Base-by-base conservation (phyloP, 208 protist genomes). In the Wallacemonas rigidus region DNA sequence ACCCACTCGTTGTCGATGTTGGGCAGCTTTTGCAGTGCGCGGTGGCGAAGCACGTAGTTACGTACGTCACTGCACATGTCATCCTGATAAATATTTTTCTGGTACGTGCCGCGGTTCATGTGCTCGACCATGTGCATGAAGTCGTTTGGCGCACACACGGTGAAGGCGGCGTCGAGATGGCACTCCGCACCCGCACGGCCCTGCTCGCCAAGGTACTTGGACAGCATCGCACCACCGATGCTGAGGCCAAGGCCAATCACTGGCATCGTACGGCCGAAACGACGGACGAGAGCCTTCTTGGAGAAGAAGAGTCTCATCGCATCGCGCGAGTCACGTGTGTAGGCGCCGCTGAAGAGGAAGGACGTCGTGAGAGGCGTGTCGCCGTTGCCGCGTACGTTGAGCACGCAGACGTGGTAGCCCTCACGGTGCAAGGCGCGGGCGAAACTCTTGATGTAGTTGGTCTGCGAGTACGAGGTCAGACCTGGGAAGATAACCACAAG, bases 171-270 rank as follows among this genome's bases (percentile, higher is more conserved):
- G 54, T 82, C 75, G 7, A 92, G 41, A 47, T 71, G 60, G 39
- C 57, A 69, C 38, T 79, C 61, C 4, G 57, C 75, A 15, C 77
- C 80, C 47, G 74, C 71, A 9, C 71, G 65, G 38, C 86, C 86
- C n/a, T 85, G 71, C 65, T 92, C 87, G 39, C 82, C 87, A n/a
- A 92, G 41, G 69, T 88, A 92, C 70, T 89, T 87, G 54, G 76
- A 82, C 15, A 89, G 43, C 54, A 82, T 79, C 8, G 72, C 79
- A 9, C 87, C 87, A 54, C 87, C 87, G 48, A 89, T 76, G 61
- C 74, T 79, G 44, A 92, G 75, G 2, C 87, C 87, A 11, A 92
- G 15, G 38, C 72, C 81, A 17, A 89, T 72, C 9, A 89, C 69
- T n/a, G 87, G 83, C 58, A 82, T 64, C 38, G 55, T 38, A n/a